These are phyloP conservation scores for Colletotrichum acutatum DNA, from an alignment of 2,329 filamentous ascomycete genomes.

Conservation along the genomic window DNA sequence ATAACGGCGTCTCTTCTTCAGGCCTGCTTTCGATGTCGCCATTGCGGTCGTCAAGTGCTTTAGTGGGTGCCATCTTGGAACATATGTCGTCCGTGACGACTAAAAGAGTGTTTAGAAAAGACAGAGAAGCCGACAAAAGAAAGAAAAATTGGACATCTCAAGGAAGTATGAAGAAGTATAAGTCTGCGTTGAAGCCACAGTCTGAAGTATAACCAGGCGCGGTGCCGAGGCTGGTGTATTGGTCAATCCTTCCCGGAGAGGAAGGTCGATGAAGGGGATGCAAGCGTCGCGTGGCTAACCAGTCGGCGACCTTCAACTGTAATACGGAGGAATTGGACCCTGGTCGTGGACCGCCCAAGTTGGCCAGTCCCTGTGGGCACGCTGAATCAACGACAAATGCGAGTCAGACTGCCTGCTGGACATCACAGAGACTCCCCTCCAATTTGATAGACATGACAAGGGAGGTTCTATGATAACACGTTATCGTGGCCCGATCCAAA, in stretches of 20 bases:
- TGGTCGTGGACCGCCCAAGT: not conserved
- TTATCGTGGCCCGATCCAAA: not conserved
- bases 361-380: not conserved
- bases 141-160: not conserved
- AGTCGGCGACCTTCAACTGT: not conserved
- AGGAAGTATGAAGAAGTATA: not conserved
- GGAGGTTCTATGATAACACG: not conserved
- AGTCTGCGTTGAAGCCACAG: not conserved
- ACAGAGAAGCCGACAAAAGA: not conserved
- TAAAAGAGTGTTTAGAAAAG: not conserved
- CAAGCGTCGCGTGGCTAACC: not conserved
- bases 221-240: not conserved
- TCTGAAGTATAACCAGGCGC: not conserved
- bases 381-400: not conserved
- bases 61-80: slow-evolving; percentile 10
- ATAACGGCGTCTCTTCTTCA: slow-evolving; percentile 32
- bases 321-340: slow-evolving; percentile 3
- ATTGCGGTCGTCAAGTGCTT: not conserved
- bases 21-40: slow-evolving; percentile 16
- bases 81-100: not conserved
- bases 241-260: slow-evolving; percentile 1
- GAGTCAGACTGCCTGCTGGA: slow-evolving; percentile 11
- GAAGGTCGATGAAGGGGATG: slow-evolving; percentile 14
- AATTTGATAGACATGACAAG: not conserved
- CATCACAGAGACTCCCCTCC: not conserved